Percentiles rank a stretch among this genome's conserved stretches.
Evolutionary conservation across 257 asterid species (phyloP).

Genomic region (Salvia splendens): DNA sequence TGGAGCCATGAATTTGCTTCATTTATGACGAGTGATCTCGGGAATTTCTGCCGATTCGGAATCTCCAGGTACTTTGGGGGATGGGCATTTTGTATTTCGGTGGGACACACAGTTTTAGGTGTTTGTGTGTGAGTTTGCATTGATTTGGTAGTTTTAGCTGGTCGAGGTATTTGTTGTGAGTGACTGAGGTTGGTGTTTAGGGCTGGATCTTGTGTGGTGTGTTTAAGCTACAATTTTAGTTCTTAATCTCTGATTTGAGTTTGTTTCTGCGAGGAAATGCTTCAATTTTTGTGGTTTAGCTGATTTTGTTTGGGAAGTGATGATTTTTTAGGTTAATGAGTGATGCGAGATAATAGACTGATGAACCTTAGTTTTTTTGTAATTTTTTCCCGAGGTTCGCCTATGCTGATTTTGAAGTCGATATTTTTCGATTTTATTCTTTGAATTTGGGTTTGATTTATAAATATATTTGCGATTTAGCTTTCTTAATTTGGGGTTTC

Average conservation of each 20-base stretch:
- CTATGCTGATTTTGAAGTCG: neutral
- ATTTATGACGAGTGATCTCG: slow-evolving; percentile 40
- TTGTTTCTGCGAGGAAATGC: neutral
- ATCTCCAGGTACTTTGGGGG: slow-evolving; percentile 36
- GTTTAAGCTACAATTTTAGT: slow-evolving; percentile 34
- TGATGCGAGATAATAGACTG: slow-evolving; percentile 11
- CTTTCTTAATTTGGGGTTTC: slow-evolving; percentile 6
- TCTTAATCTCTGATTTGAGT: slow-evolving; percentile 12
- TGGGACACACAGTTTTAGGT: slow-evolving; percentile 23
- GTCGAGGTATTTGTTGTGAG: slow-evolving; percentile 28
- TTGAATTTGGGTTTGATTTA: slow-evolving; percentile 3
- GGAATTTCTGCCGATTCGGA: slow-evolving; percentile 34
- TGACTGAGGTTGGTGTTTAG: slow-evolving; percentile 21
- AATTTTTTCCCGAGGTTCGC: neutral
- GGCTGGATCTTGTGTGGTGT: slow-evolving; percentile 38
- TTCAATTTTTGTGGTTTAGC: slow-evolving; percentile 26
- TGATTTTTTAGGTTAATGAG: slow-evolving; percentile 13
- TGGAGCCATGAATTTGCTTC: slow-evolving; percentile 19
- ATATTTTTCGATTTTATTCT: neutral
- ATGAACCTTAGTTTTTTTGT: slow-evolving; percentile 1
- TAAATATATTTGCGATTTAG: neutral
- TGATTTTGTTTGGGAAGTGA: slow-evolving; percentile 24
- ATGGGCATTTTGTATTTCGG: neutral
- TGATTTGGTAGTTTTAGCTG: slow-evolving; percentile 27
- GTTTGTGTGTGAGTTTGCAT: slow-evolving; percentile 20